Conservation (phyloP, 495 filamentous ascomycete genomes). For the Tetracladium marchalianum region DNA sequence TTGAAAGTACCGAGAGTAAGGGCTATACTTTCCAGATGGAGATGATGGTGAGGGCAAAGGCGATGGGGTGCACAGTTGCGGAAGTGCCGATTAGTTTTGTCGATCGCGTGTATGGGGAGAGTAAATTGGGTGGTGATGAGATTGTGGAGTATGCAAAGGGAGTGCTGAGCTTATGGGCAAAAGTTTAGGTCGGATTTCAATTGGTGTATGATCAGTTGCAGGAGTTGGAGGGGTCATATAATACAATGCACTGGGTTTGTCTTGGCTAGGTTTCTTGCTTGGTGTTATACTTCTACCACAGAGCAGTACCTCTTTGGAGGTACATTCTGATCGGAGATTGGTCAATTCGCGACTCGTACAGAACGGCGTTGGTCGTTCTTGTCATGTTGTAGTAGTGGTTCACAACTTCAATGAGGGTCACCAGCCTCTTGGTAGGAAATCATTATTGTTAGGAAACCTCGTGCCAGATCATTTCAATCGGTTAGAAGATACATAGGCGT, state of each 20-base stretch:
- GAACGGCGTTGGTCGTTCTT: too few relatives aligned
- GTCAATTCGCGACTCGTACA: too few relatives aligned
- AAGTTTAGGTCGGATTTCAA: constrained; percentile 43
- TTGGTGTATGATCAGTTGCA: background rate
- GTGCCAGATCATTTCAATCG: too few relatives aligned
- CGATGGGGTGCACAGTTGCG: constrained; percentile 78
- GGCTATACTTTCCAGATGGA: constrained; percentile 99
- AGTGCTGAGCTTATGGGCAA: constrained; percentile 77
- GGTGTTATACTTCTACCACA: background rate
- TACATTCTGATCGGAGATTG: too few relatives aligned
- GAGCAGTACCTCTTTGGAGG: too few relatives aligned
- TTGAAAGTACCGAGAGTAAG: constrained; percentile 79
- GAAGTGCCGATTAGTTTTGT: constrained; percentile 97
- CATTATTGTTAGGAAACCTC: too few relatives aligned
- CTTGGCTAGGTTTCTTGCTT: background rate
- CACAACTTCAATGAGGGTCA: too few relatives aligned
- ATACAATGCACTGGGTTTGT: background rate
- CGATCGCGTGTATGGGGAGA: constrained; percentile 89
- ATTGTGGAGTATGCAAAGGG: constrained; percentile 97
- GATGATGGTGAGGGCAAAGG: constrained; percentile 75
- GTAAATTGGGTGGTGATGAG: constrained; percentile 88
- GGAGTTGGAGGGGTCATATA: too few relatives aligned
- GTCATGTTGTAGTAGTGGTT: too few relatives aligned
- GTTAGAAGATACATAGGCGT: too few relatives aligned
- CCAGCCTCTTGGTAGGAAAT: too few relatives aligned